Evolutionary conservation across 441 rosid genomes (phyloP), one percentile per base, ranked within the genome.

Genomic region (Adansonia gregorii): DNA sequence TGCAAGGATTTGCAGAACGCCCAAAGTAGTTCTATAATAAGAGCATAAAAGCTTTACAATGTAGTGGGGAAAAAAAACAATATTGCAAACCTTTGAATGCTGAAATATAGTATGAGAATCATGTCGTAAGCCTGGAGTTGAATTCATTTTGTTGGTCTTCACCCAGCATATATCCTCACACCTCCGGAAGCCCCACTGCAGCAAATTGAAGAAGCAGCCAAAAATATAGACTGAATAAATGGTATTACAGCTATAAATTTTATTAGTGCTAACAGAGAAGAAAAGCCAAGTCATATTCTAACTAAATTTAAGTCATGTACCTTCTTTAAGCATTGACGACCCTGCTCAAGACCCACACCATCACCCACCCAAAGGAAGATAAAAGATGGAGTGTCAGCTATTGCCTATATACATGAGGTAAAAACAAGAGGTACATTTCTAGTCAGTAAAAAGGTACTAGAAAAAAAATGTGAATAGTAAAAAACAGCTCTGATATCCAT

Each of bases 91-190:
- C 96, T 96, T 96, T 59, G 99, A 93, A 85, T 94, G 99, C 89
- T 96, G 99, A 88, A 94, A 92, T 83, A 96, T 84, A 58, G 99
- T 94, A 65, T 91, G 96, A 76, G 98, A 90, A 87, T 95, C 99
- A 83, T 96, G 99, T 49, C 96, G 91, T 86, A 96, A 85, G 15
- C 97, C 95, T 72, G 98, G 93, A 79, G 97, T 90, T 80, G 98
- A 93, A 87, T 87, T 94, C 24, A 78, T 86, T 86, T 96, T 96
- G 89, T 96, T 96, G 64, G 99, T 96, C 86, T 96, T 96, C 82
- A 96, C 99, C 99, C 99, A 96, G 76, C 99, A 96, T 67, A 96
- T 96, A 85, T 96, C 99, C 76, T 96, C 98, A 79, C 99, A 96
- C 83, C 99, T 94, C 79, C 99, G 86, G 76, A 93, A 96, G 66